Conservation (phyloP, 176 grass and related monocot species). For the Cenchrus purpureus region DNA sequence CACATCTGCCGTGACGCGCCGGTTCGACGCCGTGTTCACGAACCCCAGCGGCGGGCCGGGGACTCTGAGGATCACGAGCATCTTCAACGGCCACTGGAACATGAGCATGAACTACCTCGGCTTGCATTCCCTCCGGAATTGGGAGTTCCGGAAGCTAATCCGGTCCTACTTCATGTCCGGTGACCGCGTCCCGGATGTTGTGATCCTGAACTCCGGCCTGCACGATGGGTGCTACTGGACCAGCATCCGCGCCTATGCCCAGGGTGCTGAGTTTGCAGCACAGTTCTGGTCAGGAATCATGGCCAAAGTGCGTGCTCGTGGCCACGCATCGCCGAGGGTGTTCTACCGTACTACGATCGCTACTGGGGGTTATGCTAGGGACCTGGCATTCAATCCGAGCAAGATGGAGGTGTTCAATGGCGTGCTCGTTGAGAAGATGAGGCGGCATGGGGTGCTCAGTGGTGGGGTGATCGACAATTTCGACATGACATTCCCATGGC, state of each 20-base stretch:
- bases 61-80: conserved; percentile 78
- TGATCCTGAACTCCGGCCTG: conserved; percentile 91
- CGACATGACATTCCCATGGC: conserved; percentile 98
- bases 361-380: conserved; percentile 84
- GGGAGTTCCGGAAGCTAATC: conserved; percentile 57
- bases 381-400: conserved; percentile 89
- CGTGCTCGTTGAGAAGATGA: conserved; percentile 77
- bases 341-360: conserved; percentile 92
- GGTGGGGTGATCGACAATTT: conserved; percentile 90
- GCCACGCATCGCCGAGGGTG: conserved; percentile 51
- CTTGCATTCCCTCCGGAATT: conserved; percentile 71
- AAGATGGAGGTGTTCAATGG: conserved; percentile 96
- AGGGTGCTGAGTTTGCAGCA: conserved; percentile 65
- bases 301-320: conserved; percentile 32
- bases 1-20: conserved; percentile 60
- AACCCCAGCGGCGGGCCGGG: conserved; percentile 55
- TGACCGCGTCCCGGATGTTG: conserved; percentile 65
- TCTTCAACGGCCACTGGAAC: conserved; percentile 99
- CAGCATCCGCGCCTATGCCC: conserved; percentile 54
- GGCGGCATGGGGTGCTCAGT: conserved; percentile 60
- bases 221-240: conserved; percentile 90
- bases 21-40: conserved; percentile 64
- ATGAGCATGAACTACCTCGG: conserved; percentile 86
- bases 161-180: conserved; percentile 60
- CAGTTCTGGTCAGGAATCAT: conserved; percentile 80